Percentiles rank a stretch among this genome's conserved stretches.
Evolutionary conservation across 2,329 filamentous ascomycete species (phyloP).

Genomic region (Ophiostoma quercus): DNA sequence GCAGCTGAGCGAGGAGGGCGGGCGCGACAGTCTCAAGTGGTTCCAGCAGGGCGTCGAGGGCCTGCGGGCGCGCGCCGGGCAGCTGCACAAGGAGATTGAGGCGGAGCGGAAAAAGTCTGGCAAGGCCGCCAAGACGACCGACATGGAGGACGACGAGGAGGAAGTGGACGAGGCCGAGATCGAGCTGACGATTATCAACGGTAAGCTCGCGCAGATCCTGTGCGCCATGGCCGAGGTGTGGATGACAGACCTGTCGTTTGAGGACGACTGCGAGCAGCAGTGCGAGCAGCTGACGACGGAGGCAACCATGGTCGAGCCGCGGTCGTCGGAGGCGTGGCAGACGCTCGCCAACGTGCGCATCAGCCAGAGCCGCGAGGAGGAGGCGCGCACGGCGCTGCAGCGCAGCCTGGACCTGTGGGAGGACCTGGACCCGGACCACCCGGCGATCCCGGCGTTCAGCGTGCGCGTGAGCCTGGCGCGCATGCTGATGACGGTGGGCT

Average conservation of each 20-base stretch:
- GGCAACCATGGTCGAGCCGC: conserved; percentile 76
- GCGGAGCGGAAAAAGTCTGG: not conserved
- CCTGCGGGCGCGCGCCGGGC: conserved; percentile 46
- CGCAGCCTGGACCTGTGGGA: conserved; percentile 81
- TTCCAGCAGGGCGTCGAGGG: conserved; percentile 66
- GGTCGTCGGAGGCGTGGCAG: conserved; percentile 84
- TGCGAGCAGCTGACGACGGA: conserved; percentile 89
- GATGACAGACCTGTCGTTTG: conserved; percentile 96
- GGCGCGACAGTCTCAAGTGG: conserved; percentile 60
- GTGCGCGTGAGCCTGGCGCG: conserved; percentile 77
- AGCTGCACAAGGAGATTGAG: conserved; percentile 14
- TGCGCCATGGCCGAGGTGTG: conserved; percentile 95
- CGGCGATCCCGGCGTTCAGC: conserved; percentile 75
- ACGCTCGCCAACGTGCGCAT: conserved; percentile 91
- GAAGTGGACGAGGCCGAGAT: conserved; percentile 22
- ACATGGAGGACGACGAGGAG: conserved; percentile 1
- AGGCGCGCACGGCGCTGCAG: conserved; percentile 72
- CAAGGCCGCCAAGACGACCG: not conserved
- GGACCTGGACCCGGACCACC: conserved; percentile 66
- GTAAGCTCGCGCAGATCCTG: conserved; percentile 81
- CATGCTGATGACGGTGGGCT: conserved; percentile 81
- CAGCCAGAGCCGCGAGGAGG: conserved; percentile 72
- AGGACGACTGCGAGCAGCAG: conserved; percentile 78
- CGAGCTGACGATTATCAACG: conserved; percentile 57
- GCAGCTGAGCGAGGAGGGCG: conserved; percentile 72